phyloP scores from a whole-genome alignment of 148 eudicot genomes.

The Chenopodium quinoa region DNA sequence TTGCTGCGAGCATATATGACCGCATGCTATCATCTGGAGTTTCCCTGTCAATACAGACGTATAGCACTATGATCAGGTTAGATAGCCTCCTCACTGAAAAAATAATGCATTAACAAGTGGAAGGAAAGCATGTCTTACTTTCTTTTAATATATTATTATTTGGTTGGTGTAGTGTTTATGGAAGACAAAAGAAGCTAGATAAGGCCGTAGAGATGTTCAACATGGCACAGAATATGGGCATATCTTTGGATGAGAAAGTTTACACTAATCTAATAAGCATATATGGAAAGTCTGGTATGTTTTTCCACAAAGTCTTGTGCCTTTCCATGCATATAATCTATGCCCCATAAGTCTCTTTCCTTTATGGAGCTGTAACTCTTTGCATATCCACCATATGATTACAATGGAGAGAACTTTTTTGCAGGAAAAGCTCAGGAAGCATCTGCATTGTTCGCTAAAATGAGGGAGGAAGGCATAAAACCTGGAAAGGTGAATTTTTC shows the following conservation, averaged over 20 bases:
- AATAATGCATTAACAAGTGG: background rate
- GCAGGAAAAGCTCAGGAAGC: conserved; percentile 76
- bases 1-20: conserved; percentile 62
- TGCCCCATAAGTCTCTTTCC: background rate
- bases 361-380: background rate
- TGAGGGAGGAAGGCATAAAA: conserved; percentile 78
- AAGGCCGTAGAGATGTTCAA: conserved; percentile 75
- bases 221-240: conserved; percentile 50
- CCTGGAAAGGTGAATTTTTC: conserved; percentile 70
- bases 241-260: conserved; percentile 75
- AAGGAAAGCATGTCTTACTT: conserved; percentile 4
- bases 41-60: conserved; percentile 80
- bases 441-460: conserved; percentile 54
- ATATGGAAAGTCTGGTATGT: conserved; percentile 75
- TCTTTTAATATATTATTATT: conserved; percentile 8
- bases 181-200: conserved; percentile 57
- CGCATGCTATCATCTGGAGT: conserved; percentile 61
- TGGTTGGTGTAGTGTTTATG: conserved; percentile 70
- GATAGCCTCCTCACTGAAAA: conserved; percentile 10
- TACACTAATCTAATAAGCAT: conserved; percentile 73
- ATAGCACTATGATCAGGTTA: conserved; percentile 87
- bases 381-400: conserved; percentile 6
- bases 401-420: conserved; percentile 11
- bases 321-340: background rate
- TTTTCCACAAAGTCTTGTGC: background rate